Evolutionary conservation across 495 filamentous ascomycete species (phyloP).

Genomic region (Symbiotaphrina buchneri): DNA sequence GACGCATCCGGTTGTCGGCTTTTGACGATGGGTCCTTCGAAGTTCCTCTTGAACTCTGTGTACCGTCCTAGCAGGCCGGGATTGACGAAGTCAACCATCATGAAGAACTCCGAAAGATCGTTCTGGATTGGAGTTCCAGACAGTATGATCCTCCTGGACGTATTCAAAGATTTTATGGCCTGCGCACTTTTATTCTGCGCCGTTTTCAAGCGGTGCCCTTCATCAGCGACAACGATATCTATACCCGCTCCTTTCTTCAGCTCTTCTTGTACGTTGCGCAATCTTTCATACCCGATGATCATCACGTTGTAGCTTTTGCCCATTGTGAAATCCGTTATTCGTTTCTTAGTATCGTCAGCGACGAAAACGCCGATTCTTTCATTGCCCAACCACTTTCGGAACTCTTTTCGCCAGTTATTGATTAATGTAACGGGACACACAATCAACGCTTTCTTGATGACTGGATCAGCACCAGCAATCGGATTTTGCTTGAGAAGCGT

Average conservation of each 20-base stretch:
- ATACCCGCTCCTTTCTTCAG: conserved; percentile 38
- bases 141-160: conserved; percentile 41
- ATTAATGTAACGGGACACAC: conserved; percentile 66
- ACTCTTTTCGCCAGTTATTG: conserved; percentile 63
- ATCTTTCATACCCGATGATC: conserved; percentile 70
- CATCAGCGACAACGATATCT: conserved; percentile 65
- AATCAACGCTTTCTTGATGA: conserved; percentile 59
- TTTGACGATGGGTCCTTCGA: conserved; percentile 49
- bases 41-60: conserved; percentile 46
- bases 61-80: conserved; percentile 47
- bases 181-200: conserved; percentile 60
- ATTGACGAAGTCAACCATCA: conserved; percentile 63
- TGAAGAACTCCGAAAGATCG: conserved; percentile 58
- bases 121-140: conserved; percentile 68
- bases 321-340: conserved; percentile 51
- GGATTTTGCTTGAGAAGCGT: conserved; percentile 68
- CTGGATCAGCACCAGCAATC: conserved; percentile 31
- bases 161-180: conserved; percentile 52
- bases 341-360: conserved; percentile 39
- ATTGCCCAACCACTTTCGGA: conserved; percentile 60
- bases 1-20: conserved; percentile 51
- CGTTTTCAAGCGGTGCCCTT: conserved; percentile 65
- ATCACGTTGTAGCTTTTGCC: conserved; percentile 56
- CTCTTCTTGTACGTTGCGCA: conserved; percentile 43
- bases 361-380: conserved; percentile 60